Conservation (phyloP, 1,284 basidiomycete species). For the Peniophora sp. region DNA sequence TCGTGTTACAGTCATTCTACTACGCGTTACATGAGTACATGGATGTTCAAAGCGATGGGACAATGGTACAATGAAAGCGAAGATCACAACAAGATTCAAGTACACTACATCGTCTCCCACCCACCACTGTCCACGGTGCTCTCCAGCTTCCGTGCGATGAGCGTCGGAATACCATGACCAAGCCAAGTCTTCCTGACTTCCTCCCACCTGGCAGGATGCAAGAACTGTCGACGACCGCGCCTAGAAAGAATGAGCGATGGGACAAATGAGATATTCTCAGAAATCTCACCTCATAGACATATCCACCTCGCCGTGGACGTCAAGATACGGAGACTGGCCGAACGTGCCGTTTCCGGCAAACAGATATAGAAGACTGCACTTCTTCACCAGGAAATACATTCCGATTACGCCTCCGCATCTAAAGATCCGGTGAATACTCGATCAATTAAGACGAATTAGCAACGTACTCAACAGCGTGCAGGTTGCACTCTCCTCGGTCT, state of each 20-base stretch:
- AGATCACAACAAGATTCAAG: background rate
- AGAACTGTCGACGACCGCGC: constrained; percentile 81
- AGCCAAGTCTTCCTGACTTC: constrained; percentile 90
- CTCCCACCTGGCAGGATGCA: constrained; percentile 86
- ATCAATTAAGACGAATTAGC: constrained; percentile 5
- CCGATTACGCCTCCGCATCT: constrained; percentile 91
- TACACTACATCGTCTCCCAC: constrained; percentile 75
- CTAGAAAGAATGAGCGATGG: constrained; percentile 27
- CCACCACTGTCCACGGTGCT: constrained; percentile 85
- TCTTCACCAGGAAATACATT: constrained; percentile 87
- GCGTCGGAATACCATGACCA: constrained; percentile 82
- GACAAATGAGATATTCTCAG: background rate
- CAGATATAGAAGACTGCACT: constrained; percentile 88
- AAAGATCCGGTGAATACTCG: constrained; percentile 6
- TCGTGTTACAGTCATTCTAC: no score
- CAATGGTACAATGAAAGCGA: background rate
- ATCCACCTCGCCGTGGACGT: constrained; percentile 93
- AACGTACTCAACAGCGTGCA: constrained; percentile 88
- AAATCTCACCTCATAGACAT: constrained; percentile 75
- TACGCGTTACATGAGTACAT: no score
- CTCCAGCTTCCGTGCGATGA: constrained; percentile 87
- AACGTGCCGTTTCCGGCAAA: constrained; percentile 89
- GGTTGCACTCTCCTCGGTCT: constrained; percentile 83
- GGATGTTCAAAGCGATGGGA: no score
- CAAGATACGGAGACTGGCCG: constrained; percentile 86